phyloP scores from a whole-genome alignment of 805 yeast genomes.

The Kurtzmaniella fragi region DNA sequence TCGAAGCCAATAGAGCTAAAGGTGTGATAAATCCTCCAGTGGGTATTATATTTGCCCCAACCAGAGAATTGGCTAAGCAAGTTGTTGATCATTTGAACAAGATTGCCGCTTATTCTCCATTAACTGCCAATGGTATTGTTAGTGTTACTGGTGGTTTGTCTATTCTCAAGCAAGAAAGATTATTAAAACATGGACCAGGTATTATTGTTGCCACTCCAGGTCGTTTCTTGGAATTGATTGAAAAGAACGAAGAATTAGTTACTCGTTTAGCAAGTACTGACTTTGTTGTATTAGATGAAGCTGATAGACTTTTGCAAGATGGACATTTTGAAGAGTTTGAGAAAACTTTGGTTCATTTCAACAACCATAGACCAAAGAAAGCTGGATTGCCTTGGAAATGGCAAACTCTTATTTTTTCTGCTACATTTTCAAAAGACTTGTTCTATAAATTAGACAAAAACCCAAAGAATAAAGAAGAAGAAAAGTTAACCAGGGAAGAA shows the following conservation, averaged over 20 bases:
- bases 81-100: slow-evolving; percentile 73
- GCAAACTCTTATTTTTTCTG: slow-evolving; percentile 93
- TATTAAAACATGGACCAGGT: slow-evolving; percentile 67
- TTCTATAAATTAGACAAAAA: slow-evolving; percentile 63
- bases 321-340: slow-evolving; percentile 95
- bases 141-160: slow-evolving; percentile 93
- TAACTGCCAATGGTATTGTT: slow-evolving; percentile 53
- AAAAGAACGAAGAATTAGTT: slow-evolving; percentile 48
- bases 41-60: slow-evolving; percentile 87
- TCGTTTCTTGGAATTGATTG: slow-evolving; percentile 75
- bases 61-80: slow-evolving; percentile 94
- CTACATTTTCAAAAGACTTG: slow-evolving; percentile 81
- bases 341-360: slow-evolving; percentile 61
- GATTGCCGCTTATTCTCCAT: slow-evolving; percentile 49
- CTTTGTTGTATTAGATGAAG: slow-evolving; percentile 80
- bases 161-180: slow-evolving; percentile 86
- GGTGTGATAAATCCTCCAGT: slow-evolving; percentile 42
- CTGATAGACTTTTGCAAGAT: slow-evolving; percentile 90
- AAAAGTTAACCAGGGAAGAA: slow-evolving; percentile 20
- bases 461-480: slow-evolving; percentile 15
- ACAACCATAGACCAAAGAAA: slow-evolving; percentile 42
- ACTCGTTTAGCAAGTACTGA: slow-evolving; percentile 42
- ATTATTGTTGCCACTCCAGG: slow-evolving; percentile 95
- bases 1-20: slow-evolving; percentile 12
- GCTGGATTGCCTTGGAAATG: slow-evolving; percentile 36